Evolutionary conservation across 2,329 filamentous ascomycete genomes (phyloP).

Genomic region (Septoria linicola): DNA sequence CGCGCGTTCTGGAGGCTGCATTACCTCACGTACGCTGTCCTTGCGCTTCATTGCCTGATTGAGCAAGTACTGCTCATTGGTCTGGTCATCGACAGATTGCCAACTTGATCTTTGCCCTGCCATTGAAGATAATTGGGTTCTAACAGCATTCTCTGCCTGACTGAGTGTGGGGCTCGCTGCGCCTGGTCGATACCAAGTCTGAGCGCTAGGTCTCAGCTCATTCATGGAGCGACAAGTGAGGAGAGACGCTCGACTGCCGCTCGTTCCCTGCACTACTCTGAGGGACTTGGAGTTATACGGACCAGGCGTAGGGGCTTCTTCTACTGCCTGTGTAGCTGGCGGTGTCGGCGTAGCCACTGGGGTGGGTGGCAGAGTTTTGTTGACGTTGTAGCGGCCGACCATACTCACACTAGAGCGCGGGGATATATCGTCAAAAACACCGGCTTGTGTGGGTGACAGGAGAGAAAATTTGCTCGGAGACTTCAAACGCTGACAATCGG

Average conservation of each 20-base stretch:
- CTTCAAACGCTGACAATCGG: constrained; percentile 12
- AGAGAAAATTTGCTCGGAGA: constrained; percentile 16
- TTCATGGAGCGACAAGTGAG: constrained; percentile 20
- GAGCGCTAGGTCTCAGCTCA: constrained; percentile 28
- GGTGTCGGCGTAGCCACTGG: constrained; percentile 11
- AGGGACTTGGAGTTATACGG: constrained; percentile 3
- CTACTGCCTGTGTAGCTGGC: background rate
- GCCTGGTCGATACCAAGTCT: constrained; percentile 25
- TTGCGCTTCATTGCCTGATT: constrained; percentile 13
- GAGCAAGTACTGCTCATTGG: background rate
- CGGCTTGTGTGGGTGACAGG: constrained; percentile 12
- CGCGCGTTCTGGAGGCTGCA: constrained; percentile 34
- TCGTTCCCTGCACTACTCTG: background rate
- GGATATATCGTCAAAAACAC: constrained; percentile 14
- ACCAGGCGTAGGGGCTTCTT: background rate
- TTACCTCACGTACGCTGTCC: constrained; percentile 33
- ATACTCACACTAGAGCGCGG: constrained; percentile 9
- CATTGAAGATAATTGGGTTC: constrained; percentile 15
- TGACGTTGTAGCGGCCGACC: constrained; percentile 3
- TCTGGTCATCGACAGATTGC: constrained; percentile 1
- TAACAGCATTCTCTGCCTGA: constrained; percentile 45
- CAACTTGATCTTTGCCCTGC: background rate
- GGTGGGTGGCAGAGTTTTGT: constrained; percentile 22
- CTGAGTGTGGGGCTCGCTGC: constrained; percentile 47
- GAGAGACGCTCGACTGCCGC: background rate